phyloP scores from a whole-genome alignment of 1,284 basidiomycete genomes.

The Ceratobasidium papillatum region DNA sequence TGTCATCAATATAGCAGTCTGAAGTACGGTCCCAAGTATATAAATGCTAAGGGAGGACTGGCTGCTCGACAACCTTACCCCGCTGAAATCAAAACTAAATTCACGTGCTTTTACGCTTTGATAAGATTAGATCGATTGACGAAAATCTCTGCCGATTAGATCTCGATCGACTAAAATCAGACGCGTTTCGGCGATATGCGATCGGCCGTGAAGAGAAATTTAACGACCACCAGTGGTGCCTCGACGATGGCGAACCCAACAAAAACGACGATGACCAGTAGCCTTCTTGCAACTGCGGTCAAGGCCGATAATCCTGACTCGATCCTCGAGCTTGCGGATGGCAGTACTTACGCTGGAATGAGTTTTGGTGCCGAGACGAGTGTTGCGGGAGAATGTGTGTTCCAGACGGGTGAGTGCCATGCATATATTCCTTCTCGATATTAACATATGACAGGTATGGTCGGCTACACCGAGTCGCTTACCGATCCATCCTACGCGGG shows the following conservation, averaged over 20 bases:
- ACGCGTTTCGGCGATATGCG: conserved; percentile 11
- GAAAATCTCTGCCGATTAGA: conserved; percentile 8
- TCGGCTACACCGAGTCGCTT: conserved; percentile 97
- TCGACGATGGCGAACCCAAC: conserved; percentile 3
- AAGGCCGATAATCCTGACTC: conserved; percentile 56
- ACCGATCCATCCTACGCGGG: conserved; percentile 99
- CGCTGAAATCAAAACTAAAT: conserved; percentile 25
- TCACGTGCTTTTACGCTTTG: neutral
- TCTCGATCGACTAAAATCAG: neutral
- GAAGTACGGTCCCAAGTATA: neutral
- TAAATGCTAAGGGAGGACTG: neutral
- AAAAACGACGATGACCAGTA: neutral
- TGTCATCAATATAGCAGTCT: neutral
- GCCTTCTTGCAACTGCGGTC: neutral
- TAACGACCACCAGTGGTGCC: conserved; percentile 13
- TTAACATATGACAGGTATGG: conserved; percentile 77
- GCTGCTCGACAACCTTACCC: neutral
- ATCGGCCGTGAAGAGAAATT: conserved; percentile 21
- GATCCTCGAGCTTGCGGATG: conserved; percentile 92
- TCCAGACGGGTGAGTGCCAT: conserved; percentile 90
- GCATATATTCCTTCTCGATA: conserved; percentile 17
- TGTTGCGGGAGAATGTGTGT: conserved; percentile 97
- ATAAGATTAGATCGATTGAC: conserved; percentile 19
- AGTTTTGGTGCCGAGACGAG: conserved; percentile 96
- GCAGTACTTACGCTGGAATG: conserved; percentile 86